Evolutionary conservation across 176 grass and related monocot genomes (phyloP).

Genomic region (Raddia guianensis): DNA sequence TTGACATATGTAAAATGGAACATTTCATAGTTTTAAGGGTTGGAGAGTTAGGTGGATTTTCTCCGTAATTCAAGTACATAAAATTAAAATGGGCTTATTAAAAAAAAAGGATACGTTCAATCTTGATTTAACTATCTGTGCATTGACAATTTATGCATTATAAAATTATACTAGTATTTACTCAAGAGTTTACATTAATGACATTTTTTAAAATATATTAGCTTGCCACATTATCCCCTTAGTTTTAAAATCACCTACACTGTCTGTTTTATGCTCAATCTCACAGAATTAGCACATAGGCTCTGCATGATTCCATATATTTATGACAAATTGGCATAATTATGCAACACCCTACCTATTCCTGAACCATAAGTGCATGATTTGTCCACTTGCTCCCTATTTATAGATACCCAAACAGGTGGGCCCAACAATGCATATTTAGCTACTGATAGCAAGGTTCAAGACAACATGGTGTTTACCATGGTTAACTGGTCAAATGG

Average conservation of each 20-base stretch:
- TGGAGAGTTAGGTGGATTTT: too few species aligned
- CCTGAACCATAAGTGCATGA: neutral
- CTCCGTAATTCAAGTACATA: too few species aligned
- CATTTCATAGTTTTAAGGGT: too few species aligned
- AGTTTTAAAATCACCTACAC: neutral
- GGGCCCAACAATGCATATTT: neutral
- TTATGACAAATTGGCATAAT: constrained; percentile 3
- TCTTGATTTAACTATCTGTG: constrained; percentile 1
- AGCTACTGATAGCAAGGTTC: neutral
- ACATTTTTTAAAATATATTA: neutral
- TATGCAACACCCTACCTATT: neutral
- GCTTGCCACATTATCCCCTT: neutral
- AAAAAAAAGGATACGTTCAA: neutral
- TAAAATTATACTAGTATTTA: neutral
- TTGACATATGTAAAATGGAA: too few species aligned
- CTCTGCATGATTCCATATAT: neutral
- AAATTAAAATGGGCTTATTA: too few species aligned
- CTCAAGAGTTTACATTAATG: neutral
- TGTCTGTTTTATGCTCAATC: neutral
- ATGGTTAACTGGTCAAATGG: neutral
- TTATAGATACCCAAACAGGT: neutral
- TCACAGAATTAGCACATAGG: constrained; percentile 4
- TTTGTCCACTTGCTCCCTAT: neutral
- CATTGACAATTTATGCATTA: neutral
- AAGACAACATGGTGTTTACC: neutral